Evolutionary conservation across 331 rosid genomes (phyloP).

Genomic region (Telfairia occidentalis): DNA sequence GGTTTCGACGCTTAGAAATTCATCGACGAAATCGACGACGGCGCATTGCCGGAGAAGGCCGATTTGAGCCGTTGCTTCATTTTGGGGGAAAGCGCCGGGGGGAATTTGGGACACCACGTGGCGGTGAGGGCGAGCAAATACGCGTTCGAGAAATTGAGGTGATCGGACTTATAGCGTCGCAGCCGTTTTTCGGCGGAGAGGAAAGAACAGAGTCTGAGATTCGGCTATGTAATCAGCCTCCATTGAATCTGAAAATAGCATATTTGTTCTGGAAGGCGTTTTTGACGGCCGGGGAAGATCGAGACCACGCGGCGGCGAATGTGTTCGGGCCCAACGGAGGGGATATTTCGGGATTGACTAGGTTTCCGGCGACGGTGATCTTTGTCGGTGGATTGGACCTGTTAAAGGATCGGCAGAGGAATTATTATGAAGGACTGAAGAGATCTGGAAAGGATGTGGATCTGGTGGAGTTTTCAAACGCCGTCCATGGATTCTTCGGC

Average conservation of each 20-base stretch:
- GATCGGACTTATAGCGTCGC: conserved; percentile 21
- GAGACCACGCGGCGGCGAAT: conserved; percentile 28
- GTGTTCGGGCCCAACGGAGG: conserved; percentile 26
- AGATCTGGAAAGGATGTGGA: neutral
- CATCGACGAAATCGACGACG: conserved; percentile 14
- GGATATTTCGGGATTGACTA: neutral
- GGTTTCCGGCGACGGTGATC: conserved; percentile 2
- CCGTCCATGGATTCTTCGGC: neutral
- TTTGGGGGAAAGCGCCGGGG: conserved; percentile 62
- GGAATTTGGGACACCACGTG: conserved; percentile 37
- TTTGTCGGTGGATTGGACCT: neutral
- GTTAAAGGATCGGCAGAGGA: neutral
- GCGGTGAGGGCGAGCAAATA: conserved; percentile 19
- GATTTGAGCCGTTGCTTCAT: conserved; percentile 34
- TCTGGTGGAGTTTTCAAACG: neutral
- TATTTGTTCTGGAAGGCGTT: conserved; percentile 41
- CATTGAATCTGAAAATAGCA: conserved; percentile 7
- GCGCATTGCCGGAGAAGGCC: conserved; percentile 15
- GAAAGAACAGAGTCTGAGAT: conserved; percentile 36
- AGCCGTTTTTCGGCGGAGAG: conserved; percentile 41
- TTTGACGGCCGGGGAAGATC: conserved; percentile 28
- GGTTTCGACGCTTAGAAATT: conserved; percentile 28
- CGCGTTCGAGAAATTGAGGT: conserved; percentile 14
- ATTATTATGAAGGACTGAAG: neutral
- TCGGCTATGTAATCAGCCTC: conserved; percentile 1